Conservation (phyloP, 768 basidiomycete genomes). For the Amanita inopinata region DNA sequence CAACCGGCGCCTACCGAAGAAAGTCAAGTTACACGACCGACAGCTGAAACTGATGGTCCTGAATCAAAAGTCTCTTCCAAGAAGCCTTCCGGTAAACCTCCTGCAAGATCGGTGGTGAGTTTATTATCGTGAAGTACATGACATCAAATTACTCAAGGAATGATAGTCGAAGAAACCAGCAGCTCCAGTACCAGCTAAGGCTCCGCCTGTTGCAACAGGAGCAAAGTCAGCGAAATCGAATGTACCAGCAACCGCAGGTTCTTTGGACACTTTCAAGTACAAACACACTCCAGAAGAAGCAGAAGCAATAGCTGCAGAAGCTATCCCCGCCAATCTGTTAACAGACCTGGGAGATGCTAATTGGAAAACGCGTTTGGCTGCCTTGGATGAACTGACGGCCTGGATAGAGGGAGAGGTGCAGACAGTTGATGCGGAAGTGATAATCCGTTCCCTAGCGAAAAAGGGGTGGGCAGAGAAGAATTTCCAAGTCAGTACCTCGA, state of each 20-base stretch:
- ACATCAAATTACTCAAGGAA: constrained; percentile 18
- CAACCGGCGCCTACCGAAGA: constrained; percentile 15
- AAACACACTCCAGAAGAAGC: constrained; percentile 90
- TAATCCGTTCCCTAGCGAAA: constrained; percentile 82
- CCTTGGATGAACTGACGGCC: constrained; percentile 71
- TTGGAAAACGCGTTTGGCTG: constrained; percentile 89
- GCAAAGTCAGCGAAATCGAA: constrained; percentile 28
- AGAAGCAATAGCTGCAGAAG: constrained; percentile 61
- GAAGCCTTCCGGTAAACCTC: constrained; percentile 42
- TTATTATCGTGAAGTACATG: background rate
- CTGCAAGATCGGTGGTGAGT: constrained; percentile 36
- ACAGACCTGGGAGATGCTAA: constrained; percentile 76
- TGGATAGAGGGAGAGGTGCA: constrained; percentile 72
- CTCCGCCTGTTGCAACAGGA: constrained; percentile 23
- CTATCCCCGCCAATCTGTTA: constrained; percentile 62
- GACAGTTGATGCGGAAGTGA: constrained; percentile 74
- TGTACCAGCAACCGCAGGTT: constrained; percentile 37
- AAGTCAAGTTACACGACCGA: constrained; percentile 24
- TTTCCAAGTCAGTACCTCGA: constrained; percentile 61
- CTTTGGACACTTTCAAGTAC: constrained; percentile 82
- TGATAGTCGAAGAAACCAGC: constrained; percentile 35
- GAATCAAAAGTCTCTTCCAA: constrained; percentile 25
- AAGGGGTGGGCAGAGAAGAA: constrained; percentile 99
- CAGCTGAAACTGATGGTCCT: constrained; percentile 39
- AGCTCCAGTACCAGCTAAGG: constrained; percentile 30